Conservation (phyloP, 192 early-diverging fungal genomes). For the Gigaspora rosea region DNA sequence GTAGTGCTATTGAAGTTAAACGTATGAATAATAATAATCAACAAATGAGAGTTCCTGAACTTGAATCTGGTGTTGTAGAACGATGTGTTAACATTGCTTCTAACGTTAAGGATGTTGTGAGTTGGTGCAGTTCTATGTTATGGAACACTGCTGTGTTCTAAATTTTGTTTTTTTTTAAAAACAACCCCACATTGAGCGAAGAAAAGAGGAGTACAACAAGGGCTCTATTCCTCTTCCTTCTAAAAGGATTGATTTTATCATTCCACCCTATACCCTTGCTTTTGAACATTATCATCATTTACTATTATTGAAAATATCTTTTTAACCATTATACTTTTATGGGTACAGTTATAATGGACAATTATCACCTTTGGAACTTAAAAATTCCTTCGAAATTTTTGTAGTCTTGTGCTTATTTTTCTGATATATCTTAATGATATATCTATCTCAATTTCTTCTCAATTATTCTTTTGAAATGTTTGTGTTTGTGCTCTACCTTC, state of each 20-base stretch:
- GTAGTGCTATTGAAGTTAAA: background rate
- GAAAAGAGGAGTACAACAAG: background rate
- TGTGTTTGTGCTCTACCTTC: background rate
- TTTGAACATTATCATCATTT: background rate
- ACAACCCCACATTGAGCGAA: background rate
- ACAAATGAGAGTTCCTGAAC: background rate
- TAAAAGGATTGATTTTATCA: background rate
- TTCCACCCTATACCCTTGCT: background rate
- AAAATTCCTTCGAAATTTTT: background rate
- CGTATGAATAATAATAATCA: background rate
- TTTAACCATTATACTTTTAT: too few species aligned
- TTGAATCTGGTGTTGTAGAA: conserved; percentile 14
- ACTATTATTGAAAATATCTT: background rate
- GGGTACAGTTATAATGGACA: background rate
- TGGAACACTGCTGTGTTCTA: conserved; percentile 30
- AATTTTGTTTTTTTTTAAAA: conserved; percentile 8
- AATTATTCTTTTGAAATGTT: background rate
- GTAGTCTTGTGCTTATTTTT: background rate
- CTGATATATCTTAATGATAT: background rate
- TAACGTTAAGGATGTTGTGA: conserved; percentile 31
- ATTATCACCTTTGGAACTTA: background rate
- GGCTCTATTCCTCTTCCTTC: background rate
- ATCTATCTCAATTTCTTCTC: background rate
- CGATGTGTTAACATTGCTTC: conserved; percentile 20
- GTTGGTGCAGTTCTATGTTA: conserved; percentile 29